Percentiles rank a stretch among this genome's conserved stretches.
These are phyloP conservation scores for Boletus fagicola DNA, from an alignment of 768 basidiomycete species.

Conservation along the genomic window DNA sequence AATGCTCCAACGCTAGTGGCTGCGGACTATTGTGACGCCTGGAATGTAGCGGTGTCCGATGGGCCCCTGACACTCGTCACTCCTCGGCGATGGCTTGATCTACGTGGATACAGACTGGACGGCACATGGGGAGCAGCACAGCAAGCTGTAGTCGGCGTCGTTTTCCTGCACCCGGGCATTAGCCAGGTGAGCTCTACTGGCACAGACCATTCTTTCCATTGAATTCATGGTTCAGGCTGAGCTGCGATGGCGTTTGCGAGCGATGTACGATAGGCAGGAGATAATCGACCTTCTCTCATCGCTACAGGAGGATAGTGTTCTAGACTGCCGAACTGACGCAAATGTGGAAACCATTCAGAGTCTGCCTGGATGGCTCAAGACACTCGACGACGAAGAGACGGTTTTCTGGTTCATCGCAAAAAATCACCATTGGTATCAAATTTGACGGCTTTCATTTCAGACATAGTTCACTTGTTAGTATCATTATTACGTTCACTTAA, in stretches of 20 bases:
- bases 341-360: slow-evolving; percentile 5
- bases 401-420: slow-evolving; percentile 59
- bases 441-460: slow-evolving; percentile 28
- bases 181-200: slow-evolving; percentile 51
- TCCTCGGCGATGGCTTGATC: slow-evolving; percentile 77
- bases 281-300: slow-evolving; percentile 58
- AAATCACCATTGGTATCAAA: slow-evolving; percentile 64
- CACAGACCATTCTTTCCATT: slow-evolving; percentile 5
- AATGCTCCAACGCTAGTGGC: slow-evolving; percentile 54
- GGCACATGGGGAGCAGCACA: slow-evolving; percentile 74
- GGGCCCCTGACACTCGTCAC: slow-evolving; percentile 45
- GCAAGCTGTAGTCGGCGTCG: slow-evolving; percentile 61
- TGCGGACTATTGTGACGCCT: slow-evolving; percentile 46
- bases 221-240: slow-evolving; percentile 47
- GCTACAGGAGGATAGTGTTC: slow-evolving; percentile 51
- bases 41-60: slow-evolving; percentile 57
- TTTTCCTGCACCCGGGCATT: slow-evolving; percentile 72
- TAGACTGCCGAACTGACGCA: slow-evolving; percentile 30
- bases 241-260: slow-evolving; percentile 66
- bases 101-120: slow-evolving; percentile 55
- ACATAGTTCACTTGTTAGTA: slow-evolving; percentile 4
- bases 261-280: slow-evolving; percentile 76
- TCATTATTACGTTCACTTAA: slow-evolving; percentile 11
- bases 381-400: slow-evolving; percentile 49
- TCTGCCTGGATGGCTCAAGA: slow-evolving; percentile 31